Percentiles rank a stretch among this genome's conserved stretches.
phyloP scores from a whole-genome alignment of 1,284 basidiomycete genomes.

The Moesziomyces sp. region DNA sequence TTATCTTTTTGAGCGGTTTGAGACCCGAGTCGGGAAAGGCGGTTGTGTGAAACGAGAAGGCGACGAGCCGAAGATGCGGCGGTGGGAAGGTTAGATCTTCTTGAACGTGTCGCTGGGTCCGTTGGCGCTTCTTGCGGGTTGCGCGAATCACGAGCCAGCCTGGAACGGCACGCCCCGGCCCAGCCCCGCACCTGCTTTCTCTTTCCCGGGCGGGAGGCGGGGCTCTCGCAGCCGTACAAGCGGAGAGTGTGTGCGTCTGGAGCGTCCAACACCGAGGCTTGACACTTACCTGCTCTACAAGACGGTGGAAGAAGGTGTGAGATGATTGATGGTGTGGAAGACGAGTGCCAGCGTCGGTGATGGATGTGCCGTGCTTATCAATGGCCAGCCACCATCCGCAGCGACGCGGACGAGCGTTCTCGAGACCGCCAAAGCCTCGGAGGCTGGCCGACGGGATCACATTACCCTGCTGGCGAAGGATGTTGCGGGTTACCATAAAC shows the following conservation, averaged over 20 bases:
- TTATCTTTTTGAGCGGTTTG: background rate
- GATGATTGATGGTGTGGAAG: too few species aligned
- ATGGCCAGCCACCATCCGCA: background rate
- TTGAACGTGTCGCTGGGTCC: background rate
- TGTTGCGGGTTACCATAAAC: conserved; percentile 7
- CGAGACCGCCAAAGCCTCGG: conserved; percentile 3
- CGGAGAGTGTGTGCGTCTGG: too few species aligned
- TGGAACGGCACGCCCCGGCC: background rate
- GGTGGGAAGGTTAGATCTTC: too few species aligned
- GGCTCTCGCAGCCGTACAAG: background rate
- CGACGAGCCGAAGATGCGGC: too few species aligned
- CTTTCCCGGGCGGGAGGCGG: background rate
- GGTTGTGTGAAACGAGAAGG: too few species aligned
- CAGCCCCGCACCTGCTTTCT: background rate
- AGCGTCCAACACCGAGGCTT: too few species aligned
- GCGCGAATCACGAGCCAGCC: background rate
- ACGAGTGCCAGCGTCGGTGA: background rate
- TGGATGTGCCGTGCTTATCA: background rate
- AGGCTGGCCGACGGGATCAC: background rate
- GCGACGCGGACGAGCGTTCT: background rate
- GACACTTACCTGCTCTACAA: too few species aligned
- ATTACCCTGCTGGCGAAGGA: background rate
- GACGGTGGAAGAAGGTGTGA: too few species aligned
- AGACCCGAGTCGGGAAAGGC: background rate
- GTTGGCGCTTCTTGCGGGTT: background rate